phyloP scores from a whole-genome alignment of 2,329 filamentous ascomycete genomes.

The Cordyceps cicadae region DNA sequence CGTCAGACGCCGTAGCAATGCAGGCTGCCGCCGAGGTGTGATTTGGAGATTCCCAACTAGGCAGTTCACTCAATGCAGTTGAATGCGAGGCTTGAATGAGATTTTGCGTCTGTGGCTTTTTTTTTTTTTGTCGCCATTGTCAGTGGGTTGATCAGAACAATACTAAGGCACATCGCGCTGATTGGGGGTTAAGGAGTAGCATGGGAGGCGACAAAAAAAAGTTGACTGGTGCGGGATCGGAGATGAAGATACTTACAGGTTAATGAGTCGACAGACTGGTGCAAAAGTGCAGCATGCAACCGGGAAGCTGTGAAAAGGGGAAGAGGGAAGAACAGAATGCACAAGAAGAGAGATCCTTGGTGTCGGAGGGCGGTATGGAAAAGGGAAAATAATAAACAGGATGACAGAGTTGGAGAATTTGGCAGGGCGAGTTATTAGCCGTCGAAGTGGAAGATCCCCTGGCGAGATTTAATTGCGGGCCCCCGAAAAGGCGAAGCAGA shows the following conservation, averaged over 20 bases:
- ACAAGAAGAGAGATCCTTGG: neutral
- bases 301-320: neutral
- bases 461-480: constrained; percentile 9
- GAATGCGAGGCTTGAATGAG: neutral
- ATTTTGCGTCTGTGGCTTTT: neutral
- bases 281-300: neutral
- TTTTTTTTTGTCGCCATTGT: neutral
- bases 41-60: neutral
- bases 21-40: neutral
- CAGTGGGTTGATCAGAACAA: neutral
- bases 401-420: neutral
- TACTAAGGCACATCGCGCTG: neutral
- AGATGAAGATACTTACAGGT: neutral
- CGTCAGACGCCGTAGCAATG: constrained; percentile 3
- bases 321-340: neutral
- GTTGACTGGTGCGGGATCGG: neutral
- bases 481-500: neutral
- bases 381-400: neutral
- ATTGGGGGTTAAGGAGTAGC: neutral
- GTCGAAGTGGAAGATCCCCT: constrained; percentile 11
- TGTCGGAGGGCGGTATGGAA: constrained; percentile 5
- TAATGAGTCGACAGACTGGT: neutral
- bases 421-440: neutral
- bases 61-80: neutral
- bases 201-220: neutral